Percentiles rank a stretch among this genome's conserved stretches.
These are phyloP conservation scores for Paramecium primaurelia DNA, from an alignment of 73 alveolate species.

Conservation along the genomic window DNA sequence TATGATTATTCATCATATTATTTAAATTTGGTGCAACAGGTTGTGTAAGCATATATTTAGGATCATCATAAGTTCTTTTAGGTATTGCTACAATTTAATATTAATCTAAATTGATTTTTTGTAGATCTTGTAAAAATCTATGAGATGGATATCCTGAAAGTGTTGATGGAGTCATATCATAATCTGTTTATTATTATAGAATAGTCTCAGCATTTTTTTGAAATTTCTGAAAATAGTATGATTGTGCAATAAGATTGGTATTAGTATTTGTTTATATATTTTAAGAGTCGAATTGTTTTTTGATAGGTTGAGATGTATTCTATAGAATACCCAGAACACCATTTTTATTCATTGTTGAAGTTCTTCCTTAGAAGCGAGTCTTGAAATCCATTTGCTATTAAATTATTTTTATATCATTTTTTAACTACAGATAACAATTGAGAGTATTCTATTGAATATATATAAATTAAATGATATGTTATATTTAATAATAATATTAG, in stretches of 20 bases:
- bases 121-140: not conserved
- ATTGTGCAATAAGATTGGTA: not conserved
- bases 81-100: slow-evolving; percentile 12
- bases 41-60: not conserved
- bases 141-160: not conserved
- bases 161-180: not conserved
- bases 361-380: slow-evolving; percentile 21
- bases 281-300: not conserved
- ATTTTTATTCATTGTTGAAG: not conserved
- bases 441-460: not conserved
- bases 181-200: not conserved
- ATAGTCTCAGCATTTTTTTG: not conserved
- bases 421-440: not conserved
- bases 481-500: not conserved
- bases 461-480: not conserved
- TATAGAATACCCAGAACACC: not conserved
- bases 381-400: not conserved
- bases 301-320: not conserved
- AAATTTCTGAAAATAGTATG: not conserved
- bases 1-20: not conserved
- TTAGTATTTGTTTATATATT: not conserved
- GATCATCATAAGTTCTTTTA: not conserved
- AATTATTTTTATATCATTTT: not conserved
- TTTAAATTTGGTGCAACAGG: not conserved
- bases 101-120: not conserved